Evolutionary conservation across 2,329 filamentous ascomycete genomes (phyloP).

Genomic region (Calcarisporium arbuscula): DNA sequence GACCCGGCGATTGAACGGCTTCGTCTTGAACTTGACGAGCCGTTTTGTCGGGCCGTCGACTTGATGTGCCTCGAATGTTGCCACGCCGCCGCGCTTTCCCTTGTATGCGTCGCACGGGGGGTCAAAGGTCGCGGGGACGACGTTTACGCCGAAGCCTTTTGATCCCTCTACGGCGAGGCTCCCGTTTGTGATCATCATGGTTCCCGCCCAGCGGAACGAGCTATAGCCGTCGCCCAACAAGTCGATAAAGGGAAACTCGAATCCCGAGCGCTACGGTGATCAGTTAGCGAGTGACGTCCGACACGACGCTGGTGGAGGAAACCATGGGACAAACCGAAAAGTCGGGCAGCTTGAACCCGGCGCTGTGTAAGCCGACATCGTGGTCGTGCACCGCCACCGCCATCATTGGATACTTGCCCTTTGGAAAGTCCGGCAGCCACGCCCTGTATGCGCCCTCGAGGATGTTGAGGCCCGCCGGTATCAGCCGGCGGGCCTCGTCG

Average conservation of each 20-base stretch:
- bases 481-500: conserved; percentile 35
- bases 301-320: too few relatives aligned
- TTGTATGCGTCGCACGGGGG: conserved; percentile 44
- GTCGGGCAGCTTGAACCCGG: too few relatives aligned
- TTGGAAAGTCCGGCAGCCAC: conserved; percentile 41
- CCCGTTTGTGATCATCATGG: conserved; percentile 40
- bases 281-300: too few relatives aligned
- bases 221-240: conserved; percentile 42
- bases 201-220: conserved; percentile 43
- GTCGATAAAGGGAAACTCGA: conserved; percentile 52
- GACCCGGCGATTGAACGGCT: not conserved
- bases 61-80: conserved; percentile 17
- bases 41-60: conserved; percentile 14
- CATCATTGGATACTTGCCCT: conserved; percentile 46
- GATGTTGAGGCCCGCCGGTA: conserved; percentile 43
- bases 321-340: too few relatives aligned
- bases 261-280: conserved; percentile 41
- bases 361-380: too few relatives aligned
- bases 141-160: conserved; percentile 37
- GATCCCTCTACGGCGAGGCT: conserved; percentile 37
- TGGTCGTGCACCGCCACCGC: conserved; percentile 45
- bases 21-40: conserved; percentile 11
- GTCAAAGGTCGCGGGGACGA: conserved; percentile 35
- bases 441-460: conserved; percentile 40
- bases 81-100: not conserved